Evolutionary conservation across 2,329 filamentous ascomycete species (phyloP), one percentile per base, ranked within the genome.

Genomic region (Phialophora macrospora): DNA sequence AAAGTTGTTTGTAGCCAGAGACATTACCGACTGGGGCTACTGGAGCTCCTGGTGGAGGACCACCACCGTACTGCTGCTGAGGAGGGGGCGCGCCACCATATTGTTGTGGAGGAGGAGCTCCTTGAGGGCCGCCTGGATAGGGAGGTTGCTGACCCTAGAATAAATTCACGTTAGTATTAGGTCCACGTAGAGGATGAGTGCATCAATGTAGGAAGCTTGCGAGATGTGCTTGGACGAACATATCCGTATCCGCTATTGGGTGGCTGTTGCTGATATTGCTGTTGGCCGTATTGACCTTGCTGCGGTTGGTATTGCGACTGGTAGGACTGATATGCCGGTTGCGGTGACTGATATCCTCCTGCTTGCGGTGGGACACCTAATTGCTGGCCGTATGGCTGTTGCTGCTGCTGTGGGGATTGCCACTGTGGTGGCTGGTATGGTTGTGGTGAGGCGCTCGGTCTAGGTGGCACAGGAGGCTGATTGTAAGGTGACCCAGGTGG

Each of bases 1-100:
- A 76, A 12, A 85, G 76, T 69, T 85, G 82, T 75, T 85, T 84
- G 77, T 87, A 88, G 11, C 80, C 82, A 34, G 77, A 78, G 32
- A 84, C 74, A 63, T 87, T 81, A 78, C 80, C 11, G 77, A 79
- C 64, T 78, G 81, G 28, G 75, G 76, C 52, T 76, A 75, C 38
- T 73, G 73, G 28, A 54, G 67, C 67, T 46, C 69, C 68, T 34
- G 41, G 73, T 26, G 75, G 78, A 52, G 75, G 72, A 65, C 62
- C 24, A 48, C 58, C 55, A 24, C 72, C 70, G 14, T 73, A 72
- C 65, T 72, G 73, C 61, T 72, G 73, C 61, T 72, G 73, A 55
- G 65, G 72, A 12, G 61, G 60, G 12, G 63, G 60, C 61, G 71
- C 70, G 44, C 73, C 72, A 32, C 66, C 68, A 55, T 72, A 68